phyloP scores from a whole-genome alignment of 805 yeast genomes.

The Myxozyma kluyveri region DNA sequence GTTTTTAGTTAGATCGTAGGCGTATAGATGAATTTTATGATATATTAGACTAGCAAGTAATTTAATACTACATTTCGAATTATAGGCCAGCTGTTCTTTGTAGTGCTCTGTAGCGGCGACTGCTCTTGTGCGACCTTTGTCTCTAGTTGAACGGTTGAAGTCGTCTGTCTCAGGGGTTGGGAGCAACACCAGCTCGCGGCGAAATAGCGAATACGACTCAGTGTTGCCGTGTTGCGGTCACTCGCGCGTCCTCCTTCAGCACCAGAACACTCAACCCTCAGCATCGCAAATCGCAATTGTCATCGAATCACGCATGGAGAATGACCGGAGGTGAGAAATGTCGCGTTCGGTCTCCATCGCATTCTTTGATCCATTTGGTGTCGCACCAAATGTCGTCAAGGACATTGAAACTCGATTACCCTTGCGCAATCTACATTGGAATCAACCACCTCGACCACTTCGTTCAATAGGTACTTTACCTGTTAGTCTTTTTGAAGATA shows the following conservation, averaged over 20 bases:
- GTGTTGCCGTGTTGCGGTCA: too few species aligned
- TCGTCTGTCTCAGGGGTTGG: too few species aligned
- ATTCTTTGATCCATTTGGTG: slow-evolving; percentile 72
- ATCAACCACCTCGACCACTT: slow-evolving; percentile 50
- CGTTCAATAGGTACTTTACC: slow-evolving; percentile 63
- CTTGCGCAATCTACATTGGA: slow-evolving; percentile 71
- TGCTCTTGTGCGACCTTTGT: too few species aligned
- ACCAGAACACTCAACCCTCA: neutral
- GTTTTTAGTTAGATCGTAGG: too few species aligned
- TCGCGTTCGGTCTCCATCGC: slow-evolving; percentile 43
- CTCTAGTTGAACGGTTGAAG: too few species aligned
- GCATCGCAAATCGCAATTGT: neutral
- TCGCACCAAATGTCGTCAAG: slow-evolving; percentile 45
- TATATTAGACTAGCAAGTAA: too few species aligned
- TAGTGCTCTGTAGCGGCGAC: too few species aligned
- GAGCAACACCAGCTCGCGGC: too few species aligned
- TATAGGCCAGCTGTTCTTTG: too few species aligned
- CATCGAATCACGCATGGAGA: neutral
- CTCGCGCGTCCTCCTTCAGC: neutral
- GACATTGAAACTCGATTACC: slow-evolving; percentile 41
- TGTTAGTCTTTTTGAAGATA: slow-evolving; percentile 56
- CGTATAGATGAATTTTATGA: too few species aligned
- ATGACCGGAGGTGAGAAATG: neutral
- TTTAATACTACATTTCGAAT: too few species aligned
- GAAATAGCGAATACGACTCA: too few species aligned